These are phyloP conservation scores for Tulasnella calospora DNA, from an alignment of 768 basidiomycete species.

Conservation along the genomic window DNA sequence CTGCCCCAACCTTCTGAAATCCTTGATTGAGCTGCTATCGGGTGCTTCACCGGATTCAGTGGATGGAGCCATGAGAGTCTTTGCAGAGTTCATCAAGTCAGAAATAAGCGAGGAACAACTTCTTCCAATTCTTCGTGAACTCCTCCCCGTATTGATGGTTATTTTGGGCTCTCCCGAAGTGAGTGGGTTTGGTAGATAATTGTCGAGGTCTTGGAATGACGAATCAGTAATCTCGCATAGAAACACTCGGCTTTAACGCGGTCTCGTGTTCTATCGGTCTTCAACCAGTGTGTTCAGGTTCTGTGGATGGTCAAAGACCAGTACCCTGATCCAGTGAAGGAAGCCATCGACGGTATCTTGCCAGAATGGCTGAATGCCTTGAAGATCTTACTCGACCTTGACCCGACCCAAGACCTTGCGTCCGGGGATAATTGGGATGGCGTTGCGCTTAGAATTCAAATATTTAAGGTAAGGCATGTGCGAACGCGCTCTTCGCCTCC, in stretches of 20 bases:
- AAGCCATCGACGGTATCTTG: conserved; percentile 72
- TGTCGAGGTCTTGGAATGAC: not conserved
- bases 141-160: conserved; percentile 76
- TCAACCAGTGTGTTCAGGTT: conserved; percentile 82
- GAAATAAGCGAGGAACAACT: conserved; percentile 95
- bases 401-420: conserved; percentile 58
- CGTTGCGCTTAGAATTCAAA: conserved; percentile 69
- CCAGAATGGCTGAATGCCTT: conserved; percentile 93
- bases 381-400: conserved; percentile 62
- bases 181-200: conserved; percentile 25
- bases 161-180: conserved; percentile 78
- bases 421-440: conserved; percentile 70
- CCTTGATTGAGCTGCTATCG: conserved; percentile 70
- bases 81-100: conserved; percentile 89
- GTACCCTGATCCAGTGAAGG: conserved; percentile 78
- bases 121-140: conserved; percentile 79
- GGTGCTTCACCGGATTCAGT: conserved; percentile 68
- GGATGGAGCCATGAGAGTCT: conserved; percentile 94
- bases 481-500: not conserved
- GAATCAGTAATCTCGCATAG: conserved; percentile 34
- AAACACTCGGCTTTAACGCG: conserved; percentile 76
- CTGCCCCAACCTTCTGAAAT: conserved; percentile 79
- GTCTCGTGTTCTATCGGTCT: conserved; percentile 78
- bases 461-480: conserved; percentile 63
- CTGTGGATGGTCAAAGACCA: conserved; percentile 95